Percentiles rank a stretch among this genome's conserved stretches.
Evolutionary conservation across 1,139 yeast genomes (phyloP).

Genomic region (Scheffersomyces stambukii): DNA sequence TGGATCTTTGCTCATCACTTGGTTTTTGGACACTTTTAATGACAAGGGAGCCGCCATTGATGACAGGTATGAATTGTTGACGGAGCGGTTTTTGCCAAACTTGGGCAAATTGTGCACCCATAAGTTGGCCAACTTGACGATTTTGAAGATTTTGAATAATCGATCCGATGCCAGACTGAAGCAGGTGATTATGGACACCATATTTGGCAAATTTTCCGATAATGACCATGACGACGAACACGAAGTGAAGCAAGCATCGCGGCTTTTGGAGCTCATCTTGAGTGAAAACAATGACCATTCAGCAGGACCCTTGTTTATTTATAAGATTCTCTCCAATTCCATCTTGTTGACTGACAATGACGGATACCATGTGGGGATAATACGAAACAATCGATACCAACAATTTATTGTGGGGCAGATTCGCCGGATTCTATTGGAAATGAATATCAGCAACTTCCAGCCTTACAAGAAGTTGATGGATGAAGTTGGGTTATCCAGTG

Average conservation of each 20-base stretch:
- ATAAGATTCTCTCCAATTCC: slow-evolving; percentile 72
- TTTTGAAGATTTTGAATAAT: slow-evolving; percentile 72
- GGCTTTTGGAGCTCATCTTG: slow-evolving; percentile 16
- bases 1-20: slow-evolving; percentile 85
- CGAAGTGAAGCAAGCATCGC: too few species aligned
- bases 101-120: slow-evolving; percentile 71
- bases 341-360: slow-evolving; percentile 28
- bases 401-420: slow-evolving; percentile 58
- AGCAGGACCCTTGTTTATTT: slow-evolving; percentile 83
- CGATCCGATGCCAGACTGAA: slow-evolving; percentile 64
- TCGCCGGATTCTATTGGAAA: slow-evolving; percentile 54
- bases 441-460: slow-evolving; percentile 55
- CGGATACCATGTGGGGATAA: slow-evolving; percentile 11
- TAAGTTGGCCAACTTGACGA: slow-evolving; percentile 79
- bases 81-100: slow-evolving; percentile 56
- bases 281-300: slow-evolving; percentile 33
- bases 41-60: slow-evolving; percentile 47
- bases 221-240: slow-evolving; percentile 40
- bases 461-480: slow-evolving; percentile 86
- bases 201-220: too few species aligned
- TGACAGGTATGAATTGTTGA: slow-evolving; percentile 38
- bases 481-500: slow-evolving; percentile 72
- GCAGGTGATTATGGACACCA: slow-evolving; percentile 54
- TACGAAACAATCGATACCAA: slow-evolving; percentile 46
- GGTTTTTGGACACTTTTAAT: slow-evolving; percentile 89